Conservation (phyloP, 169 alveolate genomes). For the Eimeria brunetti region DNA sequence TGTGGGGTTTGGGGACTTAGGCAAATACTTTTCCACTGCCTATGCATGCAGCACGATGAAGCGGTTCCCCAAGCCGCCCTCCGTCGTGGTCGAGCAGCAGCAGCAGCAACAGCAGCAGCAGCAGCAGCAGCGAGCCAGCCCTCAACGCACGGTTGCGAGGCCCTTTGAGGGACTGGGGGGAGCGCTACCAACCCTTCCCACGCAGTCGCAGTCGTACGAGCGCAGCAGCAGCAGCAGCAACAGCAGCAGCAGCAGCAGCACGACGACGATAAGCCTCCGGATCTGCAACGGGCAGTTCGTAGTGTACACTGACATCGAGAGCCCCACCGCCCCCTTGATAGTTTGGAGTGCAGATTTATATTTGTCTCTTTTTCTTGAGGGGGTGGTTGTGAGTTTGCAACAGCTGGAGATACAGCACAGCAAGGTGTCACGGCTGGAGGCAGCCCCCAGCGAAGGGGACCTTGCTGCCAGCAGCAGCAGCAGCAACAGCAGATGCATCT, state of each 20-base stretch:
- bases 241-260: conserved; percentile 7
- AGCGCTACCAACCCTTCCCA: neutral
- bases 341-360: conserved; percentile 84
- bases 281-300: conserved; percentile 81
- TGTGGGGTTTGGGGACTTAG: conserved; percentile 83
- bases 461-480: conserved; percentile 67
- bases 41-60: conserved; percentile 76
- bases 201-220: neutral
- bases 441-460: conserved; percentile 26
- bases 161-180: neutral
- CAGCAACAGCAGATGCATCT: conserved; percentile 58
- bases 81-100: conserved; percentile 33
- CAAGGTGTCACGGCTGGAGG: conserved; percentile 54
- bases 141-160: conserved; percentile 9
- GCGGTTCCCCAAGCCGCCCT: conserved; percentile 66
- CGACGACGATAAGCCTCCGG: conserved; percentile 26
- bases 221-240: neutral
- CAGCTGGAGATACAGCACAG: conserved; percentile 62
- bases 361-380: conserved; percentile 57
- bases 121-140: conserved; percentile 55
- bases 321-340: conserved; percentile 83
- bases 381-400: conserved; percentile 7
- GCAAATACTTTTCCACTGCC: conserved; percentile 40
- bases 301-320: conserved; percentile 84
- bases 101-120: conserved; percentile 27